Evolutionary conservation across 768 basidiomycete species (phyloP).

Genomic region (Cystofilobasidium capitatum): DNA sequence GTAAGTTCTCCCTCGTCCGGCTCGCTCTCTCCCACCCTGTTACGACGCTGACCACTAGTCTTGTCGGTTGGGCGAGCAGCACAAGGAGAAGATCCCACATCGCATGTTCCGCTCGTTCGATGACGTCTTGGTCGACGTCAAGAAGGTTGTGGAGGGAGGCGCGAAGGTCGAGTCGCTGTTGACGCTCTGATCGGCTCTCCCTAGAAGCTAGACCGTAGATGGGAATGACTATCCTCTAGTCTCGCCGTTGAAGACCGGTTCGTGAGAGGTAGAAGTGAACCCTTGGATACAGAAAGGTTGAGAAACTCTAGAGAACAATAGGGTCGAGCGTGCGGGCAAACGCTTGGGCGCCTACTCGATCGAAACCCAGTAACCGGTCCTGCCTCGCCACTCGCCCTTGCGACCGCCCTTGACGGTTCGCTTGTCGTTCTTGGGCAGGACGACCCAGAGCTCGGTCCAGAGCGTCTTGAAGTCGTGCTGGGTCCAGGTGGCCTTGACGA

Average conservation of each 20-base stretch:
- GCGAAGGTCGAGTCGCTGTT: constrained; percentile 50
- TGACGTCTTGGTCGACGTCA: constrained; percentile 43
- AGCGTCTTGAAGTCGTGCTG: constrained; percentile 33
- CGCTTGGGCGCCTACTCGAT: no score
- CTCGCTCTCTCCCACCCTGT: background rate
- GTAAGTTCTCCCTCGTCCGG: constrained; percentile 29
- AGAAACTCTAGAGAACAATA: no score
- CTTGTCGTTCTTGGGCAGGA: constrained; percentile 34
- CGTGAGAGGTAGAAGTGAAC: no score
- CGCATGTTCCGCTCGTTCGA: constrained; percentile 52
- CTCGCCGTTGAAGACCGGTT: no score
- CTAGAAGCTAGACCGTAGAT: no score
- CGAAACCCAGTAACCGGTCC: no score
- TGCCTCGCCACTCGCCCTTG: no score
- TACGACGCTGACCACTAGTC: no score
- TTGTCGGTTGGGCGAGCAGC: background rate
- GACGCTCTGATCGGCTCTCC: no score
- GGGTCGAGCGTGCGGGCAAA: no score
- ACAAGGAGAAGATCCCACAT: constrained; percentile 64
- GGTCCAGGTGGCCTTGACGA: constrained; percentile 30
- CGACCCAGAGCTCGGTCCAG: constrained; percentile 33
- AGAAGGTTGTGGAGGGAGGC: constrained; percentile 61
- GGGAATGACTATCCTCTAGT: no score
- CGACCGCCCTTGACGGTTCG: constrained; percentile 32
- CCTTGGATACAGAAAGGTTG: no score